phyloP scores from a whole-genome alignment of 2,329 filamentous ascomycete species.

The Pseudopithomyces chartarum region DNA sequence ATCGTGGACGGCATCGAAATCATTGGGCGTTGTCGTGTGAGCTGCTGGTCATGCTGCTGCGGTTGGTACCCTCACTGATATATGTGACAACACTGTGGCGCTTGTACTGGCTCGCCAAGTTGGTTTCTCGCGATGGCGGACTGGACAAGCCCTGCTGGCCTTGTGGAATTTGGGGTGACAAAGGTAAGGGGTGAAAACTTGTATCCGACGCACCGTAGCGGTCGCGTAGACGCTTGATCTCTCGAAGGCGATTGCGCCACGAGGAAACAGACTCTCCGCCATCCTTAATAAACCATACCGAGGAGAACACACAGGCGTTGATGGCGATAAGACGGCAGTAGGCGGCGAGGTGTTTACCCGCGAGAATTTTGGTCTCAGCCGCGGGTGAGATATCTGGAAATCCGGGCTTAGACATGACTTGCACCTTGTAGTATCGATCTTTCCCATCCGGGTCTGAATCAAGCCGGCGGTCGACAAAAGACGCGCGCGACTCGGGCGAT shows the following conservation, averaged over 20 bases:
- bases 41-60: conserved; percentile 43
- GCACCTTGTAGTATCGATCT: conserved; percentile 79
- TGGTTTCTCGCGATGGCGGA: conserved; percentile 35
- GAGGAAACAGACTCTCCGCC: conserved; percentile 84
- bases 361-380: conserved; percentile 86
- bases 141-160: conserved; percentile 27
- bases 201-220: conserved; percentile 40
- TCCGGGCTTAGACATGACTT: conserved; percentile 83
- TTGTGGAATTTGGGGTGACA: conserved; percentile 23
- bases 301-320: conserved; percentile 90
- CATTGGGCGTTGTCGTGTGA: conserved; percentile 31
- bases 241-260: conserved; percentile 84
- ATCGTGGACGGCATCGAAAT: not conserved
- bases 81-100: conserved; percentile 43
- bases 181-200: conserved; percentile 21
- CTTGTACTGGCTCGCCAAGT: conserved; percentile 34
- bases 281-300: conserved; percentile 81
- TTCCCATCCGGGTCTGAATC: conserved; percentile 49
- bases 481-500: conserved; percentile 79
- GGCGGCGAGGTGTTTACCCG: conserved; percentile 76
- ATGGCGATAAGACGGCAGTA: conserved; percentile 89
- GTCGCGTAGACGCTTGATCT: conserved; percentile 82
- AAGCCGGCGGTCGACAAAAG: conserved; percentile 65
- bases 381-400: conserved; percentile 93
- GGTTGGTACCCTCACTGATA: conserved; percentile 43